Evolutionary conservation across 805 yeast species (phyloP), one percentile per base, ranked within the genome.

Genomic region (Candida berthetii): DNA sequence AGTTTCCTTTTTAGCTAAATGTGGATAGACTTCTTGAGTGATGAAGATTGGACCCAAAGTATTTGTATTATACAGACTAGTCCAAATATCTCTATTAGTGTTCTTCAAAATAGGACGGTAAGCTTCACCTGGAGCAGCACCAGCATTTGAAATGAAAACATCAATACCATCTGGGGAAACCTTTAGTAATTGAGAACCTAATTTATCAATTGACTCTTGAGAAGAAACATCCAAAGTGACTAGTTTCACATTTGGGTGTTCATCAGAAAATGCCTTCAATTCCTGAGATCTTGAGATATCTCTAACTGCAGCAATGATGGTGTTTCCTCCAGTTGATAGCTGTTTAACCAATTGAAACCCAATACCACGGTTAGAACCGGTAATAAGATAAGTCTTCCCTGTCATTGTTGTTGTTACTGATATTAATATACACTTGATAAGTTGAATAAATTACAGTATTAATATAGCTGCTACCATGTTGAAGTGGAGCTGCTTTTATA

Each of bases 101-200:
- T 5, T 31, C 8, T 9, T 4, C 11, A 15, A 28, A 10, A 31
- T 20, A n/a, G n/a, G n/a, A n/a, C n/a, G n/a, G n/a, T n/a, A n/a
- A n/a, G n/a, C n/a, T n/a, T n/a, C n/a, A n/a, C 15, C 37, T 13
- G 43, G 40, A 32, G 48, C 37, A 8, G 28, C 28, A 14, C 55
- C 61, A 13, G 62, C 55, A 43, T 54, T 56, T 18, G 45, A 43
- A 24, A 55, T 40, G 14, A 53, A 42, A n/a, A 49, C 50, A 36
- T 57, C 62, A 31, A 57, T 43, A n/a, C 48, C 50, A 8, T 47
- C 48, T 5, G 44, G 48, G 13, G 51, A 41, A 14, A 24, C 15
- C 4, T 6, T 7, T n/a, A 3, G 14, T 27, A 27, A 27, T 18
- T 28, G 39, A 8, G 6, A 25, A n/a, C 28, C 39, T 19, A 36